Evolutionary conservation across 768 basidiomycete genomes (phyloP), one percentile per base, ranked within the genome.

Genomic region (Tricholoma terreum): DNA sequence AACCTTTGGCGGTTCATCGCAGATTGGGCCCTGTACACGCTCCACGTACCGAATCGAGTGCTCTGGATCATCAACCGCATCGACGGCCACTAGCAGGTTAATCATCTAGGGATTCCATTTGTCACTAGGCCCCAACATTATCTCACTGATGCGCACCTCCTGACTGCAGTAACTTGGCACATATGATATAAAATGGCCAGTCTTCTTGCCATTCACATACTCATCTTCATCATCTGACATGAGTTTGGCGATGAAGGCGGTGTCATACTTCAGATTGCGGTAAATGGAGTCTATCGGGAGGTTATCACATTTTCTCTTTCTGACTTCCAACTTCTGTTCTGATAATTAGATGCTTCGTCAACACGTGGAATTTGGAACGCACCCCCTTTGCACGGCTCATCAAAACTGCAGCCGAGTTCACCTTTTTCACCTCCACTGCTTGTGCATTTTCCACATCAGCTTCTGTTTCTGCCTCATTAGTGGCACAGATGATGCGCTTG

Each of bases 191-290:
- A 50, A 59, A 6, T 33, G 11, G 1, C 33, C 21, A 2, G 40
- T 57, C 14, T 34, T 30, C 34, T n/a, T 43, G 3, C 57, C 57
- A 30, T 54, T 46, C 14, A 54, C 46, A 52, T 50, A 57, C n/a
- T 61, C 50, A 30, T 61, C 52, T 43, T 65, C 60, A 61, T 65
- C 60, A 53, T 65, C 60, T 10, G 60, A 64, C 60, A 65, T 63
- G 1, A 46, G 54, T 10, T 38, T 43, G 11, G 40, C n/a, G 14
- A 42, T 50, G 43, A 65, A 64, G 10, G 56, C 60, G 12, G 45
- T 6, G 46, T 64, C 55, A 34, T 59, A 64, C 33, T 63, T 62
- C 6, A 21, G 17, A 15, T 56, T 31, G 2, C 21, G n/a, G 30
- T 53, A 64, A 6, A 9, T 17, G 24, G 51, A 57, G 9, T 54